Base-by-base conservation (phyloP, 2,329 filamentous ascomycete genomes). In the Colletotrichum theobromicola region DNA sequence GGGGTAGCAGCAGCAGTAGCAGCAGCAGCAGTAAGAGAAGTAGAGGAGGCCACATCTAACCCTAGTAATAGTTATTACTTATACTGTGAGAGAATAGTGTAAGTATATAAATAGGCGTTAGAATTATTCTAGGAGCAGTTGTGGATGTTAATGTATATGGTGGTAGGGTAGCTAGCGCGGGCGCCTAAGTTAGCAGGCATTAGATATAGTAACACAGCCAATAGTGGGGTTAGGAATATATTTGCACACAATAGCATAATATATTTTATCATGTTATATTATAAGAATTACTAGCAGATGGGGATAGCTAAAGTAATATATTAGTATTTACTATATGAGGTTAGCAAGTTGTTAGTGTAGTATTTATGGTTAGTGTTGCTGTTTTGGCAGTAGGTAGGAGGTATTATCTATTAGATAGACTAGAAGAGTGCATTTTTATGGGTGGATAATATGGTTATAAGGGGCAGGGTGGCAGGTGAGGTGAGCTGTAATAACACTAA, bases 281-380 rank as follows among this genome's bases (percentile, higher is more conserved):
- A 79, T 65, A 81, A 80, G 72, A 72, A 68, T 32, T 79, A 78
- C 72, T 42, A 64, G 15, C 16, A 9, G 9, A 53, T 10, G 4
- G 9, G 26, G 10, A 68, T 69, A 50, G 75, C 72, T 24, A 80
- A 81, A 74, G 74, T 80, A 4, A 79, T 81, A 61, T 60, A 81
- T 70, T 66, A 76, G n/a, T 81, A 79, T 77, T 72, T 81, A 67
- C 77, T 74, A 35, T 64, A 66, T 13, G 77, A 80, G 70, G 76
- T 79, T 7, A 72, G 77, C 21, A 77, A 78, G 75, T 77, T 80
- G 32, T 53, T 79, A 21, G 72, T 80, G 70, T 78, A 70, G 67
- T 80, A 80, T 75, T 69, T 80, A 24, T 81, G 70, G 78, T 34
- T 67, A 15, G 32, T 67, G 8, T 57, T 67, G n/a, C 53, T 24